phyloP scores from a whole-genome alignment of 1,139 yeast species.

The Diutina mesorugosa region DNA sequence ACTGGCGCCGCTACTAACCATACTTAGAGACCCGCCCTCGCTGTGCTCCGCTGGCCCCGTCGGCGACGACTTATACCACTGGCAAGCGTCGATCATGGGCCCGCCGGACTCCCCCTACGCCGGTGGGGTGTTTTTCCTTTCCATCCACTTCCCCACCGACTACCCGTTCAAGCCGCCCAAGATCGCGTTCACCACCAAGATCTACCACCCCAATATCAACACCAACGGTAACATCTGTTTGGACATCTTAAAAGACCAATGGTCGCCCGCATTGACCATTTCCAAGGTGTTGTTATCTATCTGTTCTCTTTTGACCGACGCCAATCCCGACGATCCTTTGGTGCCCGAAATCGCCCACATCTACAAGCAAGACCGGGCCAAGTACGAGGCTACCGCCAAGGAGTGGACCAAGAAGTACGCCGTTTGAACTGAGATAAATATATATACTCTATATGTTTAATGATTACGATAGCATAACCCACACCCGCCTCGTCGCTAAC shows the following conservation, averaged over 20 bases:
- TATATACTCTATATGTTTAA: slow-evolving; percentile 1
- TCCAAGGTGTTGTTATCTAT: slow-evolving; percentile 82
- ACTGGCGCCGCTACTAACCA: slow-evolving; percentile 14
- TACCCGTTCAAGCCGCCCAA: slow-evolving; percentile 93
- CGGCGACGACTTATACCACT: slow-evolving; percentile 89
- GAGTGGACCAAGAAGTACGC: slow-evolving; percentile 99
- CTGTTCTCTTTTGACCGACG: slow-evolving; percentile 88
- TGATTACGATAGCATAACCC: slow-evolving; percentile 2
- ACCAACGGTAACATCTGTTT: slow-evolving; percentile 80
- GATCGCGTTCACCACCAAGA: slow-evolving; percentile 81
- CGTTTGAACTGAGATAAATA: slow-evolving; percentile 29
- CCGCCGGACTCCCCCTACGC: slow-evolving; percentile 91
- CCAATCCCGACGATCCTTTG: slow-evolving; percentile 97
- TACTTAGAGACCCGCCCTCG: slow-evolving; percentile 87
- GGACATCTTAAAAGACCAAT: slow-evolving; percentile 76
- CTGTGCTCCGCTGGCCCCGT: slow-evolving; percentile 99
- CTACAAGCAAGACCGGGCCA: slow-evolving; percentile 87
- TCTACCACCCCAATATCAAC: slow-evolving; percentile 86
- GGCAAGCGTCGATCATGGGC: slow-evolving; percentile 97
- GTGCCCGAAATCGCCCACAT: slow-evolving; percentile 98
- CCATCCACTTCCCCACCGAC: slow-evolving; percentile 90
- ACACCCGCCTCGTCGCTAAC: neutral
- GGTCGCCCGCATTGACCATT: slow-evolving; percentile 87
- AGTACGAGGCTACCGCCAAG: slow-evolving; percentile 93
- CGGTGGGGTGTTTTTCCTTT: slow-evolving; percentile 84